These are phyloP conservation scores for Penicillium antarcticum DNA, from an alignment of 495 filamentous ascomycete species.

Conservation along the genomic window DNA sequence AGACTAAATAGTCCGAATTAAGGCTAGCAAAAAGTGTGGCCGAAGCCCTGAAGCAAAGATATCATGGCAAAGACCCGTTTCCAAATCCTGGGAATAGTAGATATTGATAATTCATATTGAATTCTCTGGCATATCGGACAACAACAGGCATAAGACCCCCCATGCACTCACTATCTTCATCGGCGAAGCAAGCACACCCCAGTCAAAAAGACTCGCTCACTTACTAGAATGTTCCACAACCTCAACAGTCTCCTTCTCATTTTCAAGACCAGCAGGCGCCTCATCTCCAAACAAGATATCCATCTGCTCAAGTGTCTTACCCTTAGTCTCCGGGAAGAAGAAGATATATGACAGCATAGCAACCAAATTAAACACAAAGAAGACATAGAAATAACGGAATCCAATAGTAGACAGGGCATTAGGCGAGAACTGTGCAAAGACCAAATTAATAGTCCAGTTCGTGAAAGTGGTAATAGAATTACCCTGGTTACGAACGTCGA, in stretches of 20 bases:
- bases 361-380: slow-evolving; percentile 44
- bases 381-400: slow-evolving; percentile 49
- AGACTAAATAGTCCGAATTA: too few relatives aligned
- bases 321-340: slow-evolving; percentile 51
- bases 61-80: too few relatives aligned
- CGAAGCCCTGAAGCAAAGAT: too few relatives aligned
- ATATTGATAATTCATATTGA: too few relatives aligned
- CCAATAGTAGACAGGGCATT: slow-evolving; percentile 42
- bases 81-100: too few relatives aligned
- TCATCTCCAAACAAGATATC: slow-evolving; percentile 48
- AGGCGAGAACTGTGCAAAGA: slow-evolving; percentile 51
- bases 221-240: not conserved
- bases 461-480: slow-evolving; percentile 49
- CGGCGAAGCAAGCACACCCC: too few relatives aligned
- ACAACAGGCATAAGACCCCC: too few relatives aligned
- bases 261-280: not conserved
- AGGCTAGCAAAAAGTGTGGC: too few relatives aligned
- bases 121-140: too few relatives aligned
- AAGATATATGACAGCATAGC: slow-evolving; percentile 37
- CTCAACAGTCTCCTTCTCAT: not conserved
- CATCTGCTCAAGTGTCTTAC: slow-evolving; percentile 50
- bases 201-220: not conserved
- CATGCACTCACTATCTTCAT: too few relatives aligned
- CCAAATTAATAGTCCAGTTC: slow-evolving; percentile 49
- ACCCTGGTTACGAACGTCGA: slow-evolving; percentile 47